These are phyloP conservation scores for Silene noctiflora DNA, from an alignment of 179 eudicot genomes.

Conservation along the genomic window DNA sequence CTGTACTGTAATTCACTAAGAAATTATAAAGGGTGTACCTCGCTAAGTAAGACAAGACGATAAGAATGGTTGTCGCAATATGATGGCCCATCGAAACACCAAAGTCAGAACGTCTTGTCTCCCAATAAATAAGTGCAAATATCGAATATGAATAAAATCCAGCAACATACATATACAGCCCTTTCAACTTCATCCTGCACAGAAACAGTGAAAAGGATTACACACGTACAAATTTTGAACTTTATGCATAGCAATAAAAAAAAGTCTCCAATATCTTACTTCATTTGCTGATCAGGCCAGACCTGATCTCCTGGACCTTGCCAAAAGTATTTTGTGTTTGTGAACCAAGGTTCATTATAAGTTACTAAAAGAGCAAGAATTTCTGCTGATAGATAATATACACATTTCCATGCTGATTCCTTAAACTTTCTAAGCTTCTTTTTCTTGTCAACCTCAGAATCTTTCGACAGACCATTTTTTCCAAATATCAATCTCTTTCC, in stretches of 20 bases:
- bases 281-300: slow-evolving; percentile 86
- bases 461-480: slow-evolving; percentile 38
- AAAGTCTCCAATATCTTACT: slow-evolving; percentile 46
- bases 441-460: slow-evolving; percentile 41
- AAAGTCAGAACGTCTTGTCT: slow-evolving; percentile 93
- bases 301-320: slow-evolving; percentile 87
- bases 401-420: slow-evolving; percentile 97
- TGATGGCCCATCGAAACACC: slow-evolving; percentile 98
- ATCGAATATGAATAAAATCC: slow-evolving; percentile 93
- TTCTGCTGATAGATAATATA: slow-evolving; percentile 91
- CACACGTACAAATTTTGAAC: too few species aligned
- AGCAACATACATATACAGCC: slow-evolving; percentile 77
- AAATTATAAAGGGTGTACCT: slow-evolving; percentile 42
- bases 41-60: slow-evolving; percentile 55
- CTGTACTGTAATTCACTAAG: background rate
- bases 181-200: slow-evolving; percentile 82
- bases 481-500: slow-evolving; percentile 65
- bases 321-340: slow-evolving; percentile 67
- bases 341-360: slow-evolving; percentile 88
- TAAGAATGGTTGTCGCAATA: slow-evolving; percentile 71
- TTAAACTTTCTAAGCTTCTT: slow-evolving; percentile 82
- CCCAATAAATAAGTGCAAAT: slow-evolving; percentile 93
- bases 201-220: slow-evolving; percentile 2
- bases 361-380: slow-evolving; percentile 68
- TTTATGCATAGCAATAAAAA: background rate